These are phyloP conservation scores for Adansonia digitata DNA, from an alignment of 345 rosid species.

Conservation along the genomic window DNA sequence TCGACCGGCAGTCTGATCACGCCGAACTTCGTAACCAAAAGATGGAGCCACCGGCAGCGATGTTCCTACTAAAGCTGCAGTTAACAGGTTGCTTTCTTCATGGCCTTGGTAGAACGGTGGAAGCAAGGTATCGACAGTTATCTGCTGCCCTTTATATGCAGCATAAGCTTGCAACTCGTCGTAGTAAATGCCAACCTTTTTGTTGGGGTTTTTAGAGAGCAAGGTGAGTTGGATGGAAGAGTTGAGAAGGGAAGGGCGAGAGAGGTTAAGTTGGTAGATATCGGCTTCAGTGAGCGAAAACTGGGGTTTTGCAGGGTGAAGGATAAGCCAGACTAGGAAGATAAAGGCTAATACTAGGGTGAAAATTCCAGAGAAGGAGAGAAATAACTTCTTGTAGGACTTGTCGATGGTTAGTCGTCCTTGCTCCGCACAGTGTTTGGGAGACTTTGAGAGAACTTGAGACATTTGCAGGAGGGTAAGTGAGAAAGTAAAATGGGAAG, in stretches of 20 bases:
- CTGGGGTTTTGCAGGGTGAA: conserved; percentile 68
- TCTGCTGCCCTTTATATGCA: conserved; percentile 73
- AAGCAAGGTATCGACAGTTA: conserved; percentile 46
- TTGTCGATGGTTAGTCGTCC: conserved; percentile 32
- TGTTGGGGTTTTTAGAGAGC: conserved; percentile 59
- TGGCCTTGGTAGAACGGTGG: conserved; percentile 81
- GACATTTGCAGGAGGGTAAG: conserved; percentile 58
- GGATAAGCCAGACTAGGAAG: conserved; percentile 60
- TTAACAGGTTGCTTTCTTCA: conserved; percentile 55
- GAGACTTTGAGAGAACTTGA: conserved; percentile 46
- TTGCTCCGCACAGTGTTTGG: conserved; percentile 64
- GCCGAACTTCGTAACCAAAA: conserved; percentile 53
- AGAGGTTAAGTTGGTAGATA: conserved; percentile 60
- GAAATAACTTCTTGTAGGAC: conserved; percentile 58
- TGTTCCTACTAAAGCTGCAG: conserved; percentile 54
- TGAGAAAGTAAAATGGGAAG: not conserved
- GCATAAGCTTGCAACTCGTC: conserved; percentile 60
- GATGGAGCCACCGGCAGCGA: conserved; percentile 63
- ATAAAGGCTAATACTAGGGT: conserved; percentile 46
- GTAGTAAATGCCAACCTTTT: conserved; percentile 76
- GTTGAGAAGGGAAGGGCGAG: conserved; percentile 67
- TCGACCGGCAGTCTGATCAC: conserved; percentile 55
- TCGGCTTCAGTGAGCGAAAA: conserved; percentile 60
- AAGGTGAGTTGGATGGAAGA: conserved; percentile 74
- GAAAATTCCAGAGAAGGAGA: conserved; percentile 42